These are phyloP conservation scores for Aspergillus pseudotamarii DNA, from an alignment of 2,329 filamentous ascomycete genomes.

Conservation along the genomic window DNA sequence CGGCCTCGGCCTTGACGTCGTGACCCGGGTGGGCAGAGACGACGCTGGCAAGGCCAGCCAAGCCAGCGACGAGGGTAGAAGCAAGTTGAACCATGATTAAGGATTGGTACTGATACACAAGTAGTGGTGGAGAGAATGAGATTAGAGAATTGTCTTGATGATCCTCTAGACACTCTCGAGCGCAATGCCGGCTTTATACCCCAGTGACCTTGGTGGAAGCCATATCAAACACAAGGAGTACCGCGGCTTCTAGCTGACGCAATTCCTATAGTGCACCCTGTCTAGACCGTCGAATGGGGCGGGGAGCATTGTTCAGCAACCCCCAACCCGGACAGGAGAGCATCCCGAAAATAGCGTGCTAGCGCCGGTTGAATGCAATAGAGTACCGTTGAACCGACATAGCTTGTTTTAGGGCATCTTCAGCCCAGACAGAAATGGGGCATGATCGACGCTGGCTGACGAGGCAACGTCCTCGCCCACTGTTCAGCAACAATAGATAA, in stretches of 20 bases:
- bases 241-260: background rate
- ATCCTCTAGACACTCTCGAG: background rate
- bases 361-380: constrained; percentile 1
- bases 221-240: background rate
- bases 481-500: background rate
- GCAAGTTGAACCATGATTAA: constrained; percentile 19
- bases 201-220: background rate
- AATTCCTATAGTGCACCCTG: background rate
- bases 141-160: background rate
- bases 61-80: constrained; percentile 25
- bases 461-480: background rate
- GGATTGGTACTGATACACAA: background rate
- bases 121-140: background rate
- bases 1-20: constrained; percentile 51
- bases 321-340: background rate
- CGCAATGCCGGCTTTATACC: background rate
- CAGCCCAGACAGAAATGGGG: background rate
- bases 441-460: constrained; percentile 11
- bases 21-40: constrained; percentile 54
- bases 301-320: constrained; percentile 4
- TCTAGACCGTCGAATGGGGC: constrained; percentile 4
- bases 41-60: constrained; percentile 29
- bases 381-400: background rate
- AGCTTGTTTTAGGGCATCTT: background rate
- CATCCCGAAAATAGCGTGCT: background rate